Base-by-base conservation (phyloP, 1,284 basidiomycete genomes). In the Irpex sp. region DNA sequence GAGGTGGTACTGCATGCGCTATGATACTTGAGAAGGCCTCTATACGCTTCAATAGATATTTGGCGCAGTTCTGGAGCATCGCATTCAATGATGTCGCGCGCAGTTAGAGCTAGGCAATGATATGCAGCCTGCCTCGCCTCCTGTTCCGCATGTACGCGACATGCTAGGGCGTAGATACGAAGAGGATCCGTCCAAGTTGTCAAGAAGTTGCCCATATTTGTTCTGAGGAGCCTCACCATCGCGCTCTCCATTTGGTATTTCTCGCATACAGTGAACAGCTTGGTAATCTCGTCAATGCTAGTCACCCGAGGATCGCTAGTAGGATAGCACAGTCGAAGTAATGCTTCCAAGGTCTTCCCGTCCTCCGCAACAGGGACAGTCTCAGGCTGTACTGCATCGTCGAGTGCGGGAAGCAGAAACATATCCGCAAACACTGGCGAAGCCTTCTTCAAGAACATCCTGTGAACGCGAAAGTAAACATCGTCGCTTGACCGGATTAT, bases 401-500 rank as follows among this genome's bases (percentile, higher is more conserved):
- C 26, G 15, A 4, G 2, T 2, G 53, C 33, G 33, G 60, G 55
- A 19, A 66, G 31, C 13, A 47, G 26, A 51, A 66, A 66, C 39
- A 66, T 63, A 11, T 55, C 65, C 36, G 67, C 56, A 33, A 69
- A 71, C 26, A 70, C 71, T 60, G 70, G 65, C 70, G 71, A 71
- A 57, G 71, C 59, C 5, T 61, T 50, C 26, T 11, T n/a, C 21
- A 67, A 50, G 36, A 67, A 39, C n/a, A 54, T 33, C 33, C 53
- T 61, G 58, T 59, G 51, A 13, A 64, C 64, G 21, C 56, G 51
- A 49, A 67, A 66, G 68, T 67, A 57, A 37, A 67, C 55, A 35
- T 56, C 50, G 43, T 67, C 61, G n/a, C 68, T 69, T 64, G 72
- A 63, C 63, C 67, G 69, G 67, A 71, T 65, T 71, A 75, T 73